Evolutionary conservation across 1,139 yeast species (phyloP).

Genomic region (Taphrina populina): DNA sequence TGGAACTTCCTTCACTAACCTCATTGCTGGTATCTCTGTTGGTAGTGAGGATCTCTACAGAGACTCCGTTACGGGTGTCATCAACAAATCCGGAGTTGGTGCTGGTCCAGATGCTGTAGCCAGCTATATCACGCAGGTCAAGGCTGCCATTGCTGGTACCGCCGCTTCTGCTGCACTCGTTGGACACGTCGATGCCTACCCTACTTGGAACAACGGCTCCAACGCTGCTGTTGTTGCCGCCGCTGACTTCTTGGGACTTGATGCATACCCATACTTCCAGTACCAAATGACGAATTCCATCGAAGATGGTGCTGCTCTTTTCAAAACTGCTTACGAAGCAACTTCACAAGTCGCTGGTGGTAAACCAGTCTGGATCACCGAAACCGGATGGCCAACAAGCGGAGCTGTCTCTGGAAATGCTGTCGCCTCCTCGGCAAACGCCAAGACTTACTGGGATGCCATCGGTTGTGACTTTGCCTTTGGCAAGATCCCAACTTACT

Average conservation of each 20-base stretch:
- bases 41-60: conserved; percentile 93
- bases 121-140: conserved; percentile 31
- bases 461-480: conserved; percentile 20
- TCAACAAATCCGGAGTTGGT: conserved; percentile 63
- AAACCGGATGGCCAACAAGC: conserved; percentile 95
- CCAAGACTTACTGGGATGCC: conserved; percentile 17
- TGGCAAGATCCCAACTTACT: conserved; percentile 12
- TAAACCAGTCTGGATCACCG: conserved; percentile 80
- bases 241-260: conserved; percentile 81
- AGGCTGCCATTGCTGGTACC: conserved; percentile 48
- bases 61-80: conserved; percentile 64
- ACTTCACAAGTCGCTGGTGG: conserved; percentile 57
- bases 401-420: conserved; percentile 62
- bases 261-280: conserved; percentile 98
- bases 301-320: conserved; percentile 88
- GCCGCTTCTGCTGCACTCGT: conserved; percentile 69
- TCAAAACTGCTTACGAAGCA: conserved; percentile 85
- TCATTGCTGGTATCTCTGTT: conserved; percentile 68
- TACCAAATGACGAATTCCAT: conserved; percentile 84
- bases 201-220: conserved; percentile 76
- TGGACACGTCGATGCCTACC: conserved; percentile 96
- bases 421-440: conserved; percentile 9
- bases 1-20: conserved; percentile 20
- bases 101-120: conserved; percentile 47
- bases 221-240: conserved; percentile 68